A percentile compares a stretch with the other conserved stretches of the same genome.
Conservation (phyloP, 192 early-diverging fungal genomes). For the Coemansia sp. region DNA sequence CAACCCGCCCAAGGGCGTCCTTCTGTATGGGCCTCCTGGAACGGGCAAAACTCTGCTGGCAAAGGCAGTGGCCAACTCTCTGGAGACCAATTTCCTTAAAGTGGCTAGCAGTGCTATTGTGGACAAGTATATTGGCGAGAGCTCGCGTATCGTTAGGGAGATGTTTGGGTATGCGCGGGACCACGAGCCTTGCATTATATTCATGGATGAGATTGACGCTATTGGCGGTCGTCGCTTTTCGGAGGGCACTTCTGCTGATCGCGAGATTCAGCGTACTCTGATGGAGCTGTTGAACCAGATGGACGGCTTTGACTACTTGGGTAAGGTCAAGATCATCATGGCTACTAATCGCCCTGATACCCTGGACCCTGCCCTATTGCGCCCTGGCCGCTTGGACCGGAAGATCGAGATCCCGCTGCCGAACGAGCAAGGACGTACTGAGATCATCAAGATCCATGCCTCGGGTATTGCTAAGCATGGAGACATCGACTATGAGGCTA, state of each 20-base stretch:
- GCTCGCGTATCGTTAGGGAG: constrained; percentile 93
- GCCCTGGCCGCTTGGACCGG: constrained; percentile 95
- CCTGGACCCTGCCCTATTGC: constrained; percentile 94
- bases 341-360: constrained; percentile 99
- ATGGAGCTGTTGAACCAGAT: constrained; percentile 99
- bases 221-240: constrained; percentile 99
- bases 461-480: constrained; percentile 92
- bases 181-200: constrained; percentile 99
- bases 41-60: constrained; percentile 98
- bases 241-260: constrained; percentile 98
- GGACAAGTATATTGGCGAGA: constrained; percentile 99
- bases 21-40: constrained; percentile 95
- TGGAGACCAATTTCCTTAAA: constrained; percentile 99
- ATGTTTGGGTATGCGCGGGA: constrained; percentile 99
- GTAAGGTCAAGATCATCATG: constrained; percentile 99
- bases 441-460: constrained; percentile 98
- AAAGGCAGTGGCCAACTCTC: constrained; percentile 93
- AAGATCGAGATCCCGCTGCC: constrained; percentile 99
- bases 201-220: constrained; percentile 99
- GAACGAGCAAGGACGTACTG: constrained; percentile 95
- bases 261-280: constrained; percentile 98
- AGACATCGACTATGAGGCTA: constrained; percentile 97
- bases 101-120: constrained; percentile 99
- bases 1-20: constrained; percentile 97
- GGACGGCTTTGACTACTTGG: constrained; percentile 99